A percentile compares a stretch with the other conserved stretches of the same genome.
These are phyloP conservation scores for Acanthochlamys bracteata DNA, from an alignment of 106 monocot species.

Conservation along the genomic window DNA sequence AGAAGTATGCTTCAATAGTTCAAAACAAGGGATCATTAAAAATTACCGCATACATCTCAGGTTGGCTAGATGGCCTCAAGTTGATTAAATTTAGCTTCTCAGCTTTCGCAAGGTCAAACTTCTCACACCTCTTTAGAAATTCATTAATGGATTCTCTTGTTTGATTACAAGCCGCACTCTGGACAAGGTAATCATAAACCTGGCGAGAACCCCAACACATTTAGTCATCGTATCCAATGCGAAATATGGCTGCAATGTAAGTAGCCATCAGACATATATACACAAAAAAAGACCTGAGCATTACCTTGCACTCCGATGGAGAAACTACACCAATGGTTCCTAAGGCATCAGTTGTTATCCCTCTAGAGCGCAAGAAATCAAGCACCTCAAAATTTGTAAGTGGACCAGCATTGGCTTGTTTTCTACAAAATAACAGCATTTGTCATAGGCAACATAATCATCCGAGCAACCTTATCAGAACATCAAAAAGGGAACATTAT, in stretches of 20 bases:
- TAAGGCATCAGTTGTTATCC: conserved; percentile 65
- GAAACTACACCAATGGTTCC: conserved; percentile 66
- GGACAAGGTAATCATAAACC: conserved; percentile 71
- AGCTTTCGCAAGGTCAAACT: conserved; percentile 51
- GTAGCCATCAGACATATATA: not conserved
- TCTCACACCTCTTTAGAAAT: conserved; percentile 47
- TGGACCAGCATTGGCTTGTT: conserved; percentile 43
- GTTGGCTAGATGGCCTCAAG: conserved; percentile 48
- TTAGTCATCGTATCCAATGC: not conserved
- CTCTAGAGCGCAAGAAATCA: conserved; percentile 61
- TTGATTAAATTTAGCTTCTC: conserved; percentile 77
- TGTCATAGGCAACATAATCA: no score
- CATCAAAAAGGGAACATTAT: no score
- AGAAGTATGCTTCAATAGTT: not conserved
- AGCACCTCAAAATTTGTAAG: conserved; percentile 88
- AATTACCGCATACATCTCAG: conserved; percentile 46
- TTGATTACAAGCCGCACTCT: conserved; percentile 60
- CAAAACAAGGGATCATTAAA: not conserved
- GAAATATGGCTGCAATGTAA: not conserved
- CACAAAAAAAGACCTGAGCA: not conserved
- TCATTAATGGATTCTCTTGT: conserved; percentile 47
- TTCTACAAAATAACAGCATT: conserved; percentile 20
- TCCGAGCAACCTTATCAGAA: no score
- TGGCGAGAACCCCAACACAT: conserved; percentile 5
- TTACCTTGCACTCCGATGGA: conserved; percentile 81